Base-by-base conservation (phyloP, 1,284 basidiomycete species). In the Ceraceosorus guamensis region DNA sequence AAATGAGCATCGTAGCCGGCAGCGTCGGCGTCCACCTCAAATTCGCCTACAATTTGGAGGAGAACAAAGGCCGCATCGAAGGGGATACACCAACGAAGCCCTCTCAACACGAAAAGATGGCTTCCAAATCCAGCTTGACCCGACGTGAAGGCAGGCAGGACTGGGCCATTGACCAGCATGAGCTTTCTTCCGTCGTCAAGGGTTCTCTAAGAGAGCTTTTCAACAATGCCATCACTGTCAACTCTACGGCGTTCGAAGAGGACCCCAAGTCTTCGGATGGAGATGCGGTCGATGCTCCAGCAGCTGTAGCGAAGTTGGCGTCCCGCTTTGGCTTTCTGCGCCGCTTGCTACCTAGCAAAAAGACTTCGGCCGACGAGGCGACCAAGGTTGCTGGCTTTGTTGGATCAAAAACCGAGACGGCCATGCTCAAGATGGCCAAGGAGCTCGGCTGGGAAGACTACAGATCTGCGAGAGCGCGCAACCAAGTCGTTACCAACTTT, bases 351-450 rank as follows among this genome's bases (percentile, higher is more conserved):
- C 50, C 1, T 31, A 53, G 53, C 43, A 33, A 1, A 33, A 50
- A 52, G 33, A 18, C 8, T 8, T 59, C 59, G 16, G 11, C 18
- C 11, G n/a, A n/a, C n/a, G 54, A 55, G 32, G 58, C 58, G 53
- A 58, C 56, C 41, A 62, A 62, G 54, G 58, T 59, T 5, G 67
- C 78, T 39, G 79, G 83, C 24, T 95, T 97, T 72, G 82, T 96
- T 51, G 93, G 95, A 5, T 90, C 84, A 80, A 97, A 98, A 83
- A 97, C 93, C 6, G 93, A 98, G 80, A 91, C 88, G 0, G 93
- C 93, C 0, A 81, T 98, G 30, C 81, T 98, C 24, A 83, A 85
- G 65, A 90, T 97, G 68, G 88, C 89, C n/a, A 86, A 88, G 79
- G 84, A 89, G 52, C 83, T 89, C 48, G 80, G 82, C 6, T 99